Evolutionary conservation across 2,329 filamentous ascomycete genomes (phyloP).

Genomic region (Colletotrichum sublineola): DNA sequence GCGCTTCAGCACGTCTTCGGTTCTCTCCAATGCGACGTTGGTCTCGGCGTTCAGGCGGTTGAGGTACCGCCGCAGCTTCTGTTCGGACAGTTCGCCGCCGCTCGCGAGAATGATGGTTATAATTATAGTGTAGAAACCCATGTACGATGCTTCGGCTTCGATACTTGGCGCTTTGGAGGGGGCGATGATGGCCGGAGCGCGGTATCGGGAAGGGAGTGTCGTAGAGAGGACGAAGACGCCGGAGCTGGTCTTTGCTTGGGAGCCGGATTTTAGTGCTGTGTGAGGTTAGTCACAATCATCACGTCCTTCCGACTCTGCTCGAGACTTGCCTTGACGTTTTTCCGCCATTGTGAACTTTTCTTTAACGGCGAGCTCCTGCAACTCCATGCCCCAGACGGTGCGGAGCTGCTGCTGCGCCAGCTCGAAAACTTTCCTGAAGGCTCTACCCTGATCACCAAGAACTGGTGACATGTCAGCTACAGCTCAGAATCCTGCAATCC

Average conservation of each 20-base stretch:
- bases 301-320: not conserved
- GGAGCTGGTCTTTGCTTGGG: slow-evolving; percentile 68
- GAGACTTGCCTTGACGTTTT: slow-evolving; percentile 74
- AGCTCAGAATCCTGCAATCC: not conserved
- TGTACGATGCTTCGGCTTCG: slow-evolving; percentile 82
- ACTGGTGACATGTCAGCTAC: slow-evolving; percentile 60
- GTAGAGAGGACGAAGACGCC: slow-evolving; percentile 84
- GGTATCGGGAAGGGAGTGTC: slow-evolving; percentile 77
- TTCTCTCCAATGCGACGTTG: slow-evolving; percentile 81
- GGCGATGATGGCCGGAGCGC: slow-evolving; percentile 73
- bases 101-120: slow-evolving; percentile 82
- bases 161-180: slow-evolving; percentile 76
- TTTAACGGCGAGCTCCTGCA: slow-evolving; percentile 83
- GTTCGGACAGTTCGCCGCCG: slow-evolving; percentile 80
- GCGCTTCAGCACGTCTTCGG: slow-evolving; percentile 78
- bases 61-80: slow-evolving; percentile 83
- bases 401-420: slow-evolving; percentile 80
- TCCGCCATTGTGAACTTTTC: slow-evolving; percentile 88
- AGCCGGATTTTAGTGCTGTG: slow-evolving; percentile 59
- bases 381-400: slow-evolving; percentile 88
- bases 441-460: slow-evolving; percentile 75
- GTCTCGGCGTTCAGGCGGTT: slow-evolving; percentile 80
- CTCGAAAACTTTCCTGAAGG: slow-evolving; percentile 83
- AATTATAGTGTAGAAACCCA: slow-evolving; percentile 83
- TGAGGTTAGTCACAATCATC: not conserved